These are phyloP conservation scores for Geum urbanum DNA, from an alignment of 306 rosid genomes.

Conservation along the genomic window DNA sequence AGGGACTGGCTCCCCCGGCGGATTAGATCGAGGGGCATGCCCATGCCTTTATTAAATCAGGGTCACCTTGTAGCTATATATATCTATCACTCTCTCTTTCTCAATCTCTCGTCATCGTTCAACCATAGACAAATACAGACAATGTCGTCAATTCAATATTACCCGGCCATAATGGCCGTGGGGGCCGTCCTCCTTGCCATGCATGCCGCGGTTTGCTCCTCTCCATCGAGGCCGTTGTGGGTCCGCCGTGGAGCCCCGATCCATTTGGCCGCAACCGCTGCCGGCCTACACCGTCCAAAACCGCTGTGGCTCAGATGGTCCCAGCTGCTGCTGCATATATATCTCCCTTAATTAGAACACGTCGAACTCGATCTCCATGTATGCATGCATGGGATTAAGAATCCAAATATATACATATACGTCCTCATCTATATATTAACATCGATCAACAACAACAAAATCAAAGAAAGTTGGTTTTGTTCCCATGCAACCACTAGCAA, in stretches of 20 bases:
- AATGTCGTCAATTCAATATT: constrained; percentile 39
- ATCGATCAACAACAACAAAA: neutral
- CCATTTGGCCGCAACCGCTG: constrained; percentile 25
- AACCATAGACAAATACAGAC: constrained; percentile 37
- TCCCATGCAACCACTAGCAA: constrained; percentile 20
- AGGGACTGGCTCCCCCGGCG: neutral
- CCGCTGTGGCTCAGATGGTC: constrained; percentile 31
- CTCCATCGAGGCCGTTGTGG: constrained; percentile 7
- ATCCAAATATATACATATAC: neutral
- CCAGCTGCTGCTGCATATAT: neutral
- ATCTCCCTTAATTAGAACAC: neutral
- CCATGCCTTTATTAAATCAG: constrained; percentile 22
- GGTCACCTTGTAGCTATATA: constrained; percentile 31
- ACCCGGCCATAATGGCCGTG: constrained; percentile 14
- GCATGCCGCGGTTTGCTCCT: constrained; percentile 42
- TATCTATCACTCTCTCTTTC: neutral
- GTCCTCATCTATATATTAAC: neutral
- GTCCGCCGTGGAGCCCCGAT: constrained; percentile 25
- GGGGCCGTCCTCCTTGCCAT: constrained; percentile 35
- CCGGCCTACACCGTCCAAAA: constrained; percentile 32
- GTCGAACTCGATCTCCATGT: neutral
- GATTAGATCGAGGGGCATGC: neutral
- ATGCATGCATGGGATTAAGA: neutral
- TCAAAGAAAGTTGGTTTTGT: neutral
- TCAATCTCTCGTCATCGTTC: neutral